Conservation (phyloP, 2,329 filamentous ascomycete genomes). For the Ambrosiella xylebori region DNA sequence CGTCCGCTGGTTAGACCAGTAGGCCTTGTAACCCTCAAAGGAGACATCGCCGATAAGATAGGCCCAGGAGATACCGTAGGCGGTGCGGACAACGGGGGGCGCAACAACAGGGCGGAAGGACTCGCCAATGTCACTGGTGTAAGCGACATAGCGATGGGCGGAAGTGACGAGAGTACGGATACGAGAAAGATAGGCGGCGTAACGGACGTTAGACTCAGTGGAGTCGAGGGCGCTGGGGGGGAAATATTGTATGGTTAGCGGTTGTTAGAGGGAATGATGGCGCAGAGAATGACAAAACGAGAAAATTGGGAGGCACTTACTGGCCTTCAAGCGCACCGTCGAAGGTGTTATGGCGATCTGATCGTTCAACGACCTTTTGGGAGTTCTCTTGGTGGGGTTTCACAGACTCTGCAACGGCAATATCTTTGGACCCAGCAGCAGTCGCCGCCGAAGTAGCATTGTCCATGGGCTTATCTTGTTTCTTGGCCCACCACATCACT, state of each 20-base stretch:
- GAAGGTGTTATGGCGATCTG: conserved; percentile 50
- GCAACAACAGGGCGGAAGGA: conserved; percentile 88
- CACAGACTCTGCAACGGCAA: conserved; percentile 21
- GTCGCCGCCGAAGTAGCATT: neutral
- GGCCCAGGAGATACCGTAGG: conserved; percentile 83
- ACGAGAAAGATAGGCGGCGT: conserved; percentile 79
- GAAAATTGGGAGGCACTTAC: conserved; percentile 1
- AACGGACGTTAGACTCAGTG: conserved; percentile 71
- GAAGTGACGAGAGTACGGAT: conserved; percentile 74
- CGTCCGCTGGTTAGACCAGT: conserved; percentile 64
- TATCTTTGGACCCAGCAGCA: neutral
- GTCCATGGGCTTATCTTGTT: conserved; percentile 21
- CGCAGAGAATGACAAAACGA: too few relatives aligned
- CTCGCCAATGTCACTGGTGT: conserved; percentile 92
- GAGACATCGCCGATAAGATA: conserved; percentile 82
- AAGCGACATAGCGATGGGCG: conserved; percentile 90
- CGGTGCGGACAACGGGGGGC: conserved; percentile 59
- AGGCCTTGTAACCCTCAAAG: conserved; percentile 91
- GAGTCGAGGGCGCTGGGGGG: conserved; percentile 42
- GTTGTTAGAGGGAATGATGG: neutral
- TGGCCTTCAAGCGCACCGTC: conserved; percentile 8
- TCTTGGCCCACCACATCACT: conserved; percentile 23
- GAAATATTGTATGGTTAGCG: neutral
- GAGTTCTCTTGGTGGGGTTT: conserved; percentile 28
- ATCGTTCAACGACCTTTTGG: conserved; percentile 40